Evolutionary conservation across 2,329 filamentous ascomycete genomes (phyloP).

Genomic region (Paraphoma sp.): DNA sequence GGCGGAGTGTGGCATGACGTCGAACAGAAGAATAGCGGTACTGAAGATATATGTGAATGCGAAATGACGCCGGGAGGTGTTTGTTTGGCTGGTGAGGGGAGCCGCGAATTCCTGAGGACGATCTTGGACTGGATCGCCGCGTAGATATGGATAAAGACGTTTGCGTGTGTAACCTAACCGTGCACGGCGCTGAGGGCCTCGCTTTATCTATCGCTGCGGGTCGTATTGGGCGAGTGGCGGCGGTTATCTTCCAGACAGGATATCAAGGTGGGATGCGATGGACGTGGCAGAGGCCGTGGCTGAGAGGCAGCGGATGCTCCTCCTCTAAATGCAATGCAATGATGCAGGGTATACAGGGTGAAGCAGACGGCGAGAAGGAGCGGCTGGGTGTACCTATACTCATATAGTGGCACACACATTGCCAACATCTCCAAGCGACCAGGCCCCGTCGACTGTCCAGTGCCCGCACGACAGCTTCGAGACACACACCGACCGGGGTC

Average conservation of each 20-base stretch:
- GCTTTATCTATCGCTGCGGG: conserved; percentile 8
- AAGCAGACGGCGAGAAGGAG: neutral
- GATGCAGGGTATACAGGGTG: neutral
- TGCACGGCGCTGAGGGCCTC: conserved; percentile 16
- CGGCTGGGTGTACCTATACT: conserved; percentile 3
- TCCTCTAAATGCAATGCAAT: too few relatives aligned
- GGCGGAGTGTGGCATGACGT: conserved; percentile 45
- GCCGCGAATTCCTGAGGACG: conserved; percentile 30
- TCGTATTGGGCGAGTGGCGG: neutral
- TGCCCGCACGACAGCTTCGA: conserved; percentile 13
- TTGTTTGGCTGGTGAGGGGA: conserved; percentile 31
- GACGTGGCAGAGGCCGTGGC: neutral
- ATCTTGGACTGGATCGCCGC: conserved; percentile 24
- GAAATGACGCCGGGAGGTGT: conserved; percentile 10
- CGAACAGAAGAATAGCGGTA: conserved; percentile 6
- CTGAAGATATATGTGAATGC: conserved; percentile 16
- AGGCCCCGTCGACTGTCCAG: conserved; percentile 1
- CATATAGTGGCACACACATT: conserved; percentile 13
- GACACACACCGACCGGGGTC: conserved; percentile 15
- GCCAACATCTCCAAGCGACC: conserved; percentile 6
- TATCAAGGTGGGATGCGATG: neutral
- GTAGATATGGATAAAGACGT: conserved; percentile 34
- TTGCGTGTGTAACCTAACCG: conserved; percentile 26
- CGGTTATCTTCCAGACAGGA: conserved; percentile 11
- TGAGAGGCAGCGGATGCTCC: neutral